A percentile compares a stretch with the other conserved stretches of the same genome.
phyloP scores from a whole-genome alignment of 805 yeast species.

The Kazachstania bromeliacearum region DNA sequence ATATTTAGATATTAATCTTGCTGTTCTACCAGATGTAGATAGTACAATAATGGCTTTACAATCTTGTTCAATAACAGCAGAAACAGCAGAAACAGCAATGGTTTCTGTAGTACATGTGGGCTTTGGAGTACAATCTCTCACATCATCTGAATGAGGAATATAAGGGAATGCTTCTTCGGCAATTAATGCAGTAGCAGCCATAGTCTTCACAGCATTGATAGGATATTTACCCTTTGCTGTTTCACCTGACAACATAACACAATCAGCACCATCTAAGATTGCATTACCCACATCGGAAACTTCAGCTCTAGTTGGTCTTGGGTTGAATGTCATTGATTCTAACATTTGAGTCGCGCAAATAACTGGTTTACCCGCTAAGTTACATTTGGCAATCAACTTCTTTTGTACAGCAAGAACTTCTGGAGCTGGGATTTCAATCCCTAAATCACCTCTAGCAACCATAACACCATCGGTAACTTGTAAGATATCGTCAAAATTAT shows the following conservation, averaged over 20 bases:
- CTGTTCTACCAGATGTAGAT: conserved; percentile 89
- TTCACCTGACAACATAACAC: conserved; percentile 99
- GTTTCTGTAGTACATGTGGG: conserved; percentile 95
- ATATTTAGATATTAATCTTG: conserved; percentile 93
- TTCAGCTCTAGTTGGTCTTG: conserved; percentile 99
- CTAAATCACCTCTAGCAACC: conserved; percentile 99
- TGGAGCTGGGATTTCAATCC: conserved; percentile 98
- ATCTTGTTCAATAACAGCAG: conserved; percentile 90
- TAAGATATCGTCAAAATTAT: conserved; percentile 95
- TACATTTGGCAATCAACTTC: conserved; percentile 97
- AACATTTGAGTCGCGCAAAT: conserved; percentile 99
- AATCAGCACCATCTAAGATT: conserved; percentile 97
- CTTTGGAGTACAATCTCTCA: conserved; percentile 72
- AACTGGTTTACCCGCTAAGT: conserved; percentile 98
- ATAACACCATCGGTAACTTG: conserved; percentile 95
- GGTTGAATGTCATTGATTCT: conserved; percentile 98
- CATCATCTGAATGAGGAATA: conserved; percentile 72
- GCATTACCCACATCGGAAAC: conserved; percentile 99
- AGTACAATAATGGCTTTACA: conserved; percentile 95
- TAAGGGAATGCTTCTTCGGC: conserved; percentile 97
- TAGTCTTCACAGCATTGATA: conserved; percentile 91
- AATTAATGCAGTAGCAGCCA: conserved; percentile 93
- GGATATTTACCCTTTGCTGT: conserved; percentile 99
- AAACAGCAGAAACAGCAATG: conserved; percentile 91
- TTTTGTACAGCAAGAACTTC: conserved; percentile 97